These are phyloP conservation scores for Lodderomyces beijingensis DNA, from an alignment of 1,139 yeast species.

Conservation along the genomic window DNA sequence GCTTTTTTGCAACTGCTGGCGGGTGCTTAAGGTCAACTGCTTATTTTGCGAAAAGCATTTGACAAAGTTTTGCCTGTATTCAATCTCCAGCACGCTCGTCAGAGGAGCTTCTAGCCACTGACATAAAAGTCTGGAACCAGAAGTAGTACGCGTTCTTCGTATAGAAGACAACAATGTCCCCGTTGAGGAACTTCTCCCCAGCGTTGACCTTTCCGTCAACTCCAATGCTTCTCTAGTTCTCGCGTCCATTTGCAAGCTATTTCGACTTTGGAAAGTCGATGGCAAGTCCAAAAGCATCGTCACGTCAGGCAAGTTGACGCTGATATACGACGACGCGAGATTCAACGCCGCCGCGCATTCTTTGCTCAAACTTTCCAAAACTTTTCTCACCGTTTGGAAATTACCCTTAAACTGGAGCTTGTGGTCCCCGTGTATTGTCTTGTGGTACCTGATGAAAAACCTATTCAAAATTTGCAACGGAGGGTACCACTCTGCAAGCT, in stretches of 20 bases:
- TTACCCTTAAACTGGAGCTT: constrained; percentile 42
- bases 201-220: constrained; percentile 48
- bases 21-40: constrained; percentile 25
- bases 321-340: constrained; percentile 37
- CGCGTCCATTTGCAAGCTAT: constrained; percentile 73
- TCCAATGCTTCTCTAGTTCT: constrained; percentile 83
- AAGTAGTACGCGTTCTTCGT: constrained; percentile 68
- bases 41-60: constrained; percentile 43
- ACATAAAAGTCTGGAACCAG: constrained; percentile 73
- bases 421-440: constrained; percentile 25
- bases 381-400: constrained; percentile 48
- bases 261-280: constrained; percentile 35
- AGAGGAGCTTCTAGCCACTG: constrained; percentile 86
- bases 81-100: constrained; percentile 51
- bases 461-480: constrained; percentile 58
- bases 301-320: constrained; percentile 39
- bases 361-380: constrained; percentile 51
- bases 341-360: constrained; percentile 44
- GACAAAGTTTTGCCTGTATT: constrained; percentile 60
- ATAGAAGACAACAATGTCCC: constrained; percentile 73
- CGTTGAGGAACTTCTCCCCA: constrained; percentile 45
- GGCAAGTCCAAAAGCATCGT: constrained; percentile 37
- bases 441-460: constrained; percentile 57
- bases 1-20: constrained; percentile 21
- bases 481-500: constrained; percentile 44